Percentiles rank a stretch among this genome's conserved stretches.
These are phyloP conservation scores for Rhizoclosmatium globosum DNA, from an alignment of 192 early-diverging fungal species.

Conservation along the genomic window DNA sequence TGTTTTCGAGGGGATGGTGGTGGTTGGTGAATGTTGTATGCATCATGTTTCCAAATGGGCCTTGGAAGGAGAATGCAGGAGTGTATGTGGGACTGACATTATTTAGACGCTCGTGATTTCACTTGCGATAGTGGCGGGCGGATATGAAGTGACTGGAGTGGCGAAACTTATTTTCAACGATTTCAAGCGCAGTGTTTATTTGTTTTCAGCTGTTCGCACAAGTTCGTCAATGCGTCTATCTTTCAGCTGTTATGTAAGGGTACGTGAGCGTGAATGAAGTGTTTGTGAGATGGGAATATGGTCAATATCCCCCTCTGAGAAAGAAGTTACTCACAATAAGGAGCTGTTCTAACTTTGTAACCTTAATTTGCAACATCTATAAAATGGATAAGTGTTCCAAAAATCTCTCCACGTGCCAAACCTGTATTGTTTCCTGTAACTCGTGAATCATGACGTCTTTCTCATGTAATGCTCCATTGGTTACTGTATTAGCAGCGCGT, in stretches of 20 bases:
- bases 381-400: not conserved
- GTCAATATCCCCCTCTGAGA: not conserved
- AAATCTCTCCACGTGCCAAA: not conserved
- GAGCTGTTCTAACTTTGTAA: slow-evolving; percentile 61
- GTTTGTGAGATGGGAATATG: not conserved
- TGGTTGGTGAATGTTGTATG: no score
- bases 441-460: slow-evolving; percentile 48
- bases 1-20: not conserved
- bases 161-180: no score
- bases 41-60: no score
- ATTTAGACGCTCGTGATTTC: no score
- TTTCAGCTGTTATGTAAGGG: slow-evolving; percentile 34
- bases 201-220: not conserved
- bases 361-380: slow-evolving; percentile 63
- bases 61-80: no score
- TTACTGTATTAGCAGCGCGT: no score
- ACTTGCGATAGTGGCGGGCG: no score
- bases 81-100: no score
- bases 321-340: slow-evolving; percentile 41
- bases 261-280: no score
- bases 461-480: not conserved
- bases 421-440: slow-evolving; percentile 60
- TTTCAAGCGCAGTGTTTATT: not conserved
- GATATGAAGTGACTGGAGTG: no score
- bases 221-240: slow-evolving; percentile 43